Conservation (phyloP, 2,329 filamentous ascomycete genomes). For the Aureobasidium zeae region DNA sequence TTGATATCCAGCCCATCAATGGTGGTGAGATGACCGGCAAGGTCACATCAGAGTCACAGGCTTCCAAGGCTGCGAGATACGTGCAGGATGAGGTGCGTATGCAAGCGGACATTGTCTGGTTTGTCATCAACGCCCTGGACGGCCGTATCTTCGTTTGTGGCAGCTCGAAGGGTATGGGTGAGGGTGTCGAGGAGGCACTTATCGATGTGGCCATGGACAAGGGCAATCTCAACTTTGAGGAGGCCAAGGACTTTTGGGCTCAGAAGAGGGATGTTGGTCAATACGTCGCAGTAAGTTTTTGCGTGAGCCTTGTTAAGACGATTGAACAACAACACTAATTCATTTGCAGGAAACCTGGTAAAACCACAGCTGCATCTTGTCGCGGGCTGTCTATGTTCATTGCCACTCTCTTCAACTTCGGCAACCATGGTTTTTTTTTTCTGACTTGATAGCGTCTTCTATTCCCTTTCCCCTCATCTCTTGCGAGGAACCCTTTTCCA, state of each 20-base stretch:
- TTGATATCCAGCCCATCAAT: slow-evolving; percentile 18
- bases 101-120: slow-evolving; percentile 97
- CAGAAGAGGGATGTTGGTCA: slow-evolving; percentile 87
- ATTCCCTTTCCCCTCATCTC: too few species aligned
- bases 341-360: too few species aligned
- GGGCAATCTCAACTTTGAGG: slow-evolving; percentile 72
- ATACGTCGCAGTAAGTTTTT: slow-evolving; percentile 60
- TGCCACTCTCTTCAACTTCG: too few species aligned
- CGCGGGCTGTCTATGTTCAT: too few species aligned
- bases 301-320: too few species aligned
- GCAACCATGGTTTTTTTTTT: too few species aligned
- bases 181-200: slow-evolving; percentile 81
- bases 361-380: too few species aligned
- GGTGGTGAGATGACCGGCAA: slow-evolving; percentile 61
- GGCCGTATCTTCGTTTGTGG: slow-evolving; percentile 95
- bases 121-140: slow-evolving; percentile 91
- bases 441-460: too few species aligned
- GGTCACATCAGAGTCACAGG: slow-evolving; percentile 62
- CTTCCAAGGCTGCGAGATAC: slow-evolving; percentile 64
- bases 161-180: slow-evolving; percentile 92
- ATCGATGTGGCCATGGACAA: slow-evolving; percentile 88
- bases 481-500: too few species aligned
- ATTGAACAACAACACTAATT: too few species aligned
- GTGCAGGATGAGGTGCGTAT: slow-evolving; percentile 90
- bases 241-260: slow-evolving; percentile 81